Evolutionary conservation across 2,329 filamentous ascomycete genomes (phyloP), one percentile per base, ranked within the genome.

Genomic region (Colletotrichum cereale): DNA sequence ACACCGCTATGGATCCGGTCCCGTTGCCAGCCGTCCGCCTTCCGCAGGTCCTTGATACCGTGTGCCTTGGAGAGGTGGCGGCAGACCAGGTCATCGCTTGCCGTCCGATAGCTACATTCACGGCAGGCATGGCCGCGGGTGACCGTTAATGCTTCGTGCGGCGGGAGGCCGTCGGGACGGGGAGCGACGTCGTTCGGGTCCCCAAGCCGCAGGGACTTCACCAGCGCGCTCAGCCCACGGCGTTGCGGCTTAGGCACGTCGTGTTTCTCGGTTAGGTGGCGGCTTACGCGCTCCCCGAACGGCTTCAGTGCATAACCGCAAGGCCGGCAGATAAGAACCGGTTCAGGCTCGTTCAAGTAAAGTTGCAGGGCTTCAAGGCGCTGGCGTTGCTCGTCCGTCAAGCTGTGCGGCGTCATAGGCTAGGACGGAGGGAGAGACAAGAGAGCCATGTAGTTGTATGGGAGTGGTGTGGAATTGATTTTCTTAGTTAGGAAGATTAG

Each of bases 201-300:
- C 4, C 21, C 12, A 5, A 57, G 36, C 8, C 5, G 2, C 5
- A 52, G 34, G 8, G 60, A 42, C 47, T 52, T 62, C 12, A 62
- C 60, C 3, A 62, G 31, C 11, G n/a, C 31, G 34, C 44, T 53
- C 34, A 62, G 47, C 12, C 60, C 34, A 21, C 47, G 34, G 60
- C 60, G 60, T n/a, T 62, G 3, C 14, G n/a, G 0, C 44, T 62
- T 62, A 1, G 12, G n/a, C 14, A 62, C 31, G n/a, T 38, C 11
- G 6, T 62, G 31, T 31, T 62, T 62, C 60, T 62, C 34, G 8
- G 44, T 47, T 1, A 62, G 60, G 44, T 62, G 44, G 31, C 60
- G 47, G 44, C 60, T 62, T 29, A 62, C 44, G 11, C 47, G 60
- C 60, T 52, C 47, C 12, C 44, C n/a, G 6, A 62, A 62, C 36